phyloP scores from a whole-genome alignment of 2,329 filamentous ascomycete genomes.

The Stemphylium beticola region DNA sequence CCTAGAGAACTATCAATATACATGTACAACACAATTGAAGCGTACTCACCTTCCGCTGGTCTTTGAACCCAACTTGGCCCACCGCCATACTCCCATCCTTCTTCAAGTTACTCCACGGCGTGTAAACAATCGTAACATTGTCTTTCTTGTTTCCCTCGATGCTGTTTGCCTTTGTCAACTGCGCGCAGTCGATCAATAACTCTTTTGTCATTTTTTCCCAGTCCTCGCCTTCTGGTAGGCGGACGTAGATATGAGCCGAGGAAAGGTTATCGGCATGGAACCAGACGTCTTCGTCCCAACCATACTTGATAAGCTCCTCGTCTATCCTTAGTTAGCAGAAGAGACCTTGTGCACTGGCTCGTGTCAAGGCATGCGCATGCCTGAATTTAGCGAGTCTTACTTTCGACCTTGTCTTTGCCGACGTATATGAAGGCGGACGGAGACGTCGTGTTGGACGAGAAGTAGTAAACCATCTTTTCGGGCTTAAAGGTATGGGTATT shows the following conservation, averaged over 20 bases:
- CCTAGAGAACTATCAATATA: constrained; percentile 52
- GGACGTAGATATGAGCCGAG: constrained; percentile 94
- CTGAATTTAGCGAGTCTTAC: constrained; percentile 59
- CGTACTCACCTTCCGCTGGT: constrained; percentile 68
- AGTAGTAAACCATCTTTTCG: constrained; percentile 86
- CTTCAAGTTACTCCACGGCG: constrained; percentile 93
- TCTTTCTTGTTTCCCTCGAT: constrained; percentile 99
- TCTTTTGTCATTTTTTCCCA: constrained; percentile 83
- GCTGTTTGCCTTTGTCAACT: constrained; percentile 97
- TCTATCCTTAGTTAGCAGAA: constrained; percentile 62
- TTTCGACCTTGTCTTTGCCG: constrained; percentile 99
- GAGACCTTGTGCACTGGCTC: background rate
- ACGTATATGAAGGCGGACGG: constrained; percentile 91
- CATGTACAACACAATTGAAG: background rate
- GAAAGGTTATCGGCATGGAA: constrained; percentile 98
- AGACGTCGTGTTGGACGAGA: constrained; percentile 81
- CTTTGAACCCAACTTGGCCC: constrained; percentile 94
- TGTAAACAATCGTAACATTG: constrained; percentile 96
- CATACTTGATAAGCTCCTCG: constrained; percentile 93
- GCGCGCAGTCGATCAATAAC: constrained; percentile 86
- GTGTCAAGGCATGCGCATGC: background rate
- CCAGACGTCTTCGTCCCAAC: constrained; percentile 97
- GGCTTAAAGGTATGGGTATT: background rate
- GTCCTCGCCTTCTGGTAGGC: constrained; percentile 75
- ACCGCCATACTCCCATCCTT: constrained; percentile 96